These are phyloP conservation scores for Nemophila menziesii DNA, from an alignment of 257 asterid species.

Conservation along the genomic window DNA sequence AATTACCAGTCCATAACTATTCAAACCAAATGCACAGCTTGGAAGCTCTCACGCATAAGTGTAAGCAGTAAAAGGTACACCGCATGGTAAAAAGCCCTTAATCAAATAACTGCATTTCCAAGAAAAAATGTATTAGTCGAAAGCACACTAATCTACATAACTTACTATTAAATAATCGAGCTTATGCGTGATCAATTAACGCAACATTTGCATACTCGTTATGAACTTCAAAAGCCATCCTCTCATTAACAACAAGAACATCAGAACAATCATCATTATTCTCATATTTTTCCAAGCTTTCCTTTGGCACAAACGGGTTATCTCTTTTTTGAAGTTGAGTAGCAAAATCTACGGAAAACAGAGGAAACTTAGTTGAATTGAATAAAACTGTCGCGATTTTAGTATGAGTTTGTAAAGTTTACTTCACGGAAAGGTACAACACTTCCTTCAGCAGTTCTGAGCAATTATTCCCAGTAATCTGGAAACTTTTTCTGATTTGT, in stretches of 20 bases:
- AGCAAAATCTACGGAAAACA: slow-evolving; percentile 53
- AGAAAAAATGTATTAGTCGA: too few relatives aligned
- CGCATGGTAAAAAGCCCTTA: slow-evolving; percentile 36
- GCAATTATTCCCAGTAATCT: slow-evolving; percentile 62
- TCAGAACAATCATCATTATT: slow-evolving; percentile 57
- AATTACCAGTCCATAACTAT: slow-evolving; percentile 70
- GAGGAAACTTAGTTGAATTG: too few relatives aligned
- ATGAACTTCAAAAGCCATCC: slow-evolving; percentile 79
- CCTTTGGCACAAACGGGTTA: slow-evolving; percentile 47
- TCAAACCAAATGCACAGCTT: slow-evolving; percentile 88
- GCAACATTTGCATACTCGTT: slow-evolving; percentile 92
- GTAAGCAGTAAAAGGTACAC: slow-evolving; percentile 61
- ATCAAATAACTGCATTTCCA: slow-evolving; percentile 45
- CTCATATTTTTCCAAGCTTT: slow-evolving; percentile 13
- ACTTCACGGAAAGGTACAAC: slow-evolving; percentile 60
- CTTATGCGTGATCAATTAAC: slow-evolving; percentile 69
- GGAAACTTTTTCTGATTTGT: slow-evolving; percentile 49
- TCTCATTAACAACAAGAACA: slow-evolving; percentile 55
- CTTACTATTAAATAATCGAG: background rate
- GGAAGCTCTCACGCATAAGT: slow-evolving; percentile 97
- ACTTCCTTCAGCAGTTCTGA: slow-evolving; percentile 70
- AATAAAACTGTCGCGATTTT: too few relatives aligned
- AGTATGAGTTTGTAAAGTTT: background rate
- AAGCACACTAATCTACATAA: too few relatives aligned
- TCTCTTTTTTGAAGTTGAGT: slow-evolving; percentile 79